These are phyloP conservation scores for Heimioporus sp. DNA, from an alignment of 768 basidiomycete species.

Conservation along the genomic window DNA sequence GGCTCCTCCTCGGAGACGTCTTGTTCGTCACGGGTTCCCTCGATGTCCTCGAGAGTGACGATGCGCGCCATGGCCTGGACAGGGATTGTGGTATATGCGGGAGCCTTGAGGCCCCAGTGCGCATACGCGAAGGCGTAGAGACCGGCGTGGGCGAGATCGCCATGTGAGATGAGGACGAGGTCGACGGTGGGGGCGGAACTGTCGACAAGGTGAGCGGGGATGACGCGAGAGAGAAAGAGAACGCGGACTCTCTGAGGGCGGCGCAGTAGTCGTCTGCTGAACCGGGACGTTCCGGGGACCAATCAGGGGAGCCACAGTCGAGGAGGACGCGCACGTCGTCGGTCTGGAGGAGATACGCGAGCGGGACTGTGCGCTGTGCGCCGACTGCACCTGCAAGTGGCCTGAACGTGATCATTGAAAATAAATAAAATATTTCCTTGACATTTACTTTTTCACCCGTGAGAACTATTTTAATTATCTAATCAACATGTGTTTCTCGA, in stretches of 20 bases:
- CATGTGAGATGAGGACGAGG: conserved; percentile 92
- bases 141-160: conserved; percentile 84
- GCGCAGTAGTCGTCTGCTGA: conserved; percentile 53
- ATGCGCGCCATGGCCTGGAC: conserved; percentile 95
- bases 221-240: not conserved
- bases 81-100: conserved; percentile 91
- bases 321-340: conserved; percentile 93
- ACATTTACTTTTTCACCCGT: conserved; percentile 18
- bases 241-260: conserved; percentile 62
- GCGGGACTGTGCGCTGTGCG: conserved; percentile 57
- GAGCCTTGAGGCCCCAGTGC: conserved; percentile 83
- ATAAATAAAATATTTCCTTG: conserved; percentile 1
- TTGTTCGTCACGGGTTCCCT: conserved; percentile 75
- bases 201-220: conserved; percentile 9
- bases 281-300: conserved; percentile 56
- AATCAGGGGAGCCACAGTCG: conserved; percentile 92
- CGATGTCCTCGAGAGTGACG: conserved; percentile 84
- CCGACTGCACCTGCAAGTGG: conserved; percentile 85
- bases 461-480: conserved; percentile 26
- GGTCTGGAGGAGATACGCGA: conserved; percentile 87
- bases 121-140: conserved; percentile 92
- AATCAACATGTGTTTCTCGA: conserved; percentile 33
- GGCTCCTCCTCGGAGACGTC: conserved; percentile 43
- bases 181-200: conserved; percentile 81
- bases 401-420: conserved; percentile 88